A percentile compares a stretch with the other conserved stretches of the same genome.
Evolutionary conservation across 2,329 filamentous ascomycete species (phyloP).

Genomic region (Emericellopsis atlantica): DNA sequence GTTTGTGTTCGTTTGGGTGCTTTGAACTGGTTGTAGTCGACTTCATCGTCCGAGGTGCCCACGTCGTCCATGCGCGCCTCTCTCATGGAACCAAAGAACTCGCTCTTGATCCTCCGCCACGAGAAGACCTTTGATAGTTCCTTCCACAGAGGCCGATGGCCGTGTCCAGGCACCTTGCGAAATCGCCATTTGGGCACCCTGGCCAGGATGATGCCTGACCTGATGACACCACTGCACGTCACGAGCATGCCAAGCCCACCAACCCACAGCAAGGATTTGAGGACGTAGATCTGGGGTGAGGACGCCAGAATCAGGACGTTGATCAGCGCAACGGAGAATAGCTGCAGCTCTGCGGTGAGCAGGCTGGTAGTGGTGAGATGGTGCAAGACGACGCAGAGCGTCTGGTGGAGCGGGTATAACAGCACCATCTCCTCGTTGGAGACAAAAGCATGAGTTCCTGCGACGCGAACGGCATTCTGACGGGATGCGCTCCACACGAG

Average conservation of each 20-base stretch:
- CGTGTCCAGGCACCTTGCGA: conserved; percentile 26
- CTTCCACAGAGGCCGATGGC: conserved; percentile 20
- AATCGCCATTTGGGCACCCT: conserved; percentile 89
- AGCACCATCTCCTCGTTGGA: conserved; percentile 47
- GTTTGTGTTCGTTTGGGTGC: conserved; percentile 15
- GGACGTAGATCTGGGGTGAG: conserved; percentile 72
- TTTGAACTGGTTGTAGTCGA: conserved; percentile 6
- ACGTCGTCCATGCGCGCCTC: conserved; percentile 13
- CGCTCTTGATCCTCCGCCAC: conserved; percentile 32
- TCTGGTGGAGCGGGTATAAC: conserved; percentile 75
- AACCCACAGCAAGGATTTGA: conserved; percentile 76
- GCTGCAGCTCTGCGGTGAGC: conserved; percentile 72
- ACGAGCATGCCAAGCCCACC: conserved; percentile 69
- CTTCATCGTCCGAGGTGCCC: conserved; percentile 18
- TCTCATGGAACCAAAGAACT: conserved; percentile 10
- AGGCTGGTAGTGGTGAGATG: conserved; percentile 83
- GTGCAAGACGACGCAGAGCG: conserved; percentile 59
- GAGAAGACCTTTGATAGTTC: conserved; percentile 27
- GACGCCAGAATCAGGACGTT: conserved; percentile 66
- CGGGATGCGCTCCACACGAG: conserved; percentile 23
- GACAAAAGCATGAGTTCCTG: conserved; percentile 16
- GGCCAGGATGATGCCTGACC: conserved; percentile 75
- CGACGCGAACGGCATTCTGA: not conserved
- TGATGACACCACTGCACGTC: conserved; percentile 59
- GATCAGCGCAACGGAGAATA: conserved; percentile 72